Evolutionary conservation across 805 yeast species (phyloP).

Genomic region (Blastobotrys americana): DNA sequence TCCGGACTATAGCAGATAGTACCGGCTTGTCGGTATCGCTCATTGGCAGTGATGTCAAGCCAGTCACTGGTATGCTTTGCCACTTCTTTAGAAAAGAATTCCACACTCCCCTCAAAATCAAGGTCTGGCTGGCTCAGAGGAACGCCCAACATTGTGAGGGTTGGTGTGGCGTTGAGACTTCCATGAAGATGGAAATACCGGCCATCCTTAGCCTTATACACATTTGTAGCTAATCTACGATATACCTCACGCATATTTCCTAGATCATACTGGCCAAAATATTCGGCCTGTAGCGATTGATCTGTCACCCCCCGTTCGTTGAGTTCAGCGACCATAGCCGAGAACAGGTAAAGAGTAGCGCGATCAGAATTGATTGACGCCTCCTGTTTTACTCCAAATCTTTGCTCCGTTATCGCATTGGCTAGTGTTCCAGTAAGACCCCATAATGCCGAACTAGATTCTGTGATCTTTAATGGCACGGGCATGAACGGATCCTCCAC

Average conservation of each 20-base stretch:
- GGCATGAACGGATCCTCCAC: slow-evolving; percentile 4
- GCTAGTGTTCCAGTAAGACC: neutral
- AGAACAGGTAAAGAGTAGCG: slow-evolving; percentile 1
- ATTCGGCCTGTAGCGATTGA: neutral
- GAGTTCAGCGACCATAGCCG: neutral
- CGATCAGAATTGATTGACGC: neutral
- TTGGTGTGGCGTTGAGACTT: slow-evolving; percentile 3
- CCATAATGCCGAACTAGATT: slow-evolving; percentile 2
- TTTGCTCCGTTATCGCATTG: neutral
- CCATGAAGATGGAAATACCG: slow-evolving; percentile 2
- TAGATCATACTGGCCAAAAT: neutral
- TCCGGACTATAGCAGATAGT: slow-evolving; percentile 4
- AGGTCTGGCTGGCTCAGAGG: neutral
- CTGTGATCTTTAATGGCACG: neutral
- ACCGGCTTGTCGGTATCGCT: slow-evolving; percentile 1
- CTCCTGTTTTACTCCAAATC: neutral
- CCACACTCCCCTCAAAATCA: neutral
- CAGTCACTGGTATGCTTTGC: neutral
- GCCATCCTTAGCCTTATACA: slow-evolving; percentile 1
- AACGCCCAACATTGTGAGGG: neutral
- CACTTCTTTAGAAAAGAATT: neutral
- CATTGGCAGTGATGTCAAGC: slow-evolving; percentile 4
- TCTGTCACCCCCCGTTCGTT: neutral
- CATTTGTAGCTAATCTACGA: neutral
- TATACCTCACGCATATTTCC: neutral